Percentiles rank a stretch among this genome's conserved stretches.
Evolutionary conservation across 23 red algal species (phyloP).

Genomic region (Chondrus crispus): DNA sequence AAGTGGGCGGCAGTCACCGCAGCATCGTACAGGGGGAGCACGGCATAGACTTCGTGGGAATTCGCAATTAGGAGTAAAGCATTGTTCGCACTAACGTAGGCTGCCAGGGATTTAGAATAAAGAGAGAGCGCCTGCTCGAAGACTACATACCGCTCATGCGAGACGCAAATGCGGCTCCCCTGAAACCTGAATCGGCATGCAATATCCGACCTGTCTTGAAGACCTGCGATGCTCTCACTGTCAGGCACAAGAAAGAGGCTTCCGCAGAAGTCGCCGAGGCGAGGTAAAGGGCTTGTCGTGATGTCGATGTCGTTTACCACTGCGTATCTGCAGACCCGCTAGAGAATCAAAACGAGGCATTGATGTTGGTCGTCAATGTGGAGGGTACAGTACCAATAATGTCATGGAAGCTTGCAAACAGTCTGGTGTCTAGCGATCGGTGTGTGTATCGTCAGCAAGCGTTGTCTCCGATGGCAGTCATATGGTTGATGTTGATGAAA

Average conservation of each 20-base stretch:
- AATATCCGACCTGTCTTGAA: no score
- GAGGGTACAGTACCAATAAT: slow-evolving; percentile 74
- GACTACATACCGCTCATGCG: slow-evolving; percentile 29
- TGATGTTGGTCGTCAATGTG: slow-evolving; percentile 84
- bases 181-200: no score
- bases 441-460: slow-evolving; percentile 77
- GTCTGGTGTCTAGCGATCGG: slow-evolving; percentile 52
- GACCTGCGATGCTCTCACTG: no score
- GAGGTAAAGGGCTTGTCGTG: slow-evolving; percentile 26
- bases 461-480: slow-evolving; percentile 83
- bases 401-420: slow-evolving; percentile 76
- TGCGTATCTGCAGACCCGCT: slow-evolving; percentile 51
- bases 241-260: no score
- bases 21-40: slow-evolving; percentile 12
- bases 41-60: neutral
- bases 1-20: slow-evolving; percentile 22
- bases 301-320: slow-evolving; percentile 45
- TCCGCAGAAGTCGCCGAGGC: no score
- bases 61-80: slow-evolving; percentile 35
- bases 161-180: no score
- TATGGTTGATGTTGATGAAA: slow-evolving; percentile 76
- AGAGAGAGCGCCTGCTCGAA: neutral
- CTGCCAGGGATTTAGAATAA: neutral
- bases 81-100: slow-evolving; percentile 39
- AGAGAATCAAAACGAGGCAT: slow-evolving; percentile 40